Base-by-base conservation (phyloP, 2,329 filamentous ascomycete genomes). In the Microascus cirrosus region DNA sequence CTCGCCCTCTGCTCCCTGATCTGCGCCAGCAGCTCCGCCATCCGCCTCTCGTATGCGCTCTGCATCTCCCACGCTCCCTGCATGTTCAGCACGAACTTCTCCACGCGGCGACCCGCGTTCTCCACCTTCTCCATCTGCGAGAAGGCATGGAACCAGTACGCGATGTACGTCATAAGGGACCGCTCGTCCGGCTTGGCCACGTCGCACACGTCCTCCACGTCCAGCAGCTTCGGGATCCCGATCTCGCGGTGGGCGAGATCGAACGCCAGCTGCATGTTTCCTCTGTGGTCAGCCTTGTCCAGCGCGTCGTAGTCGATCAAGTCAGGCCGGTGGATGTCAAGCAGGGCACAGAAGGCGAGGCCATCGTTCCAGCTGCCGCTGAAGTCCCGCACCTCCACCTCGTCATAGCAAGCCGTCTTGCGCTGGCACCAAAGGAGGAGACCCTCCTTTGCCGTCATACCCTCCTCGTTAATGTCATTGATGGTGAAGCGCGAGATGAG, bases 61-160 rank as follows among this genome's bases (percentile, higher is more conserved):
- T 99, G 92, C 94, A 99, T 99, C 73, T 96, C 93, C 94, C 94
- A 99, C 10, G 94, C 93, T 24, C 94, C 94, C 69, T 96, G 91
- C 94, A 99, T 97, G 71, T 94, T 97, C 69, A 90, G 90, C 65
- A 99, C 89, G 67, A 99, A 99, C 73, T 99, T 99, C 75, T 99
- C 94, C 5, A 99, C 94, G 64, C 94, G 84, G 61, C 94, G 84
- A 5, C 94, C 94, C 3, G 94, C 94, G 69, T 99, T 99, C 73
- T 99, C 94, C 10, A 99, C 94, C 70, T 93, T 89, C 74, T 99
- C 94, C 86, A 99, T 95, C 68, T 97, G 93, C 34, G 93, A 97
- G 71, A 99, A 99, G 65, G 94, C 94, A 69, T 99, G 94, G 80
- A 99, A 99, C 94, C 94, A 99, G 77, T 99, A 99, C 62, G 94